A percentile compares a stretch with the other conserved stretches of the same genome.
Conservation (phyloP, 768 basidiomycete genomes). For the Kwoniella dendrophila region DNA sequence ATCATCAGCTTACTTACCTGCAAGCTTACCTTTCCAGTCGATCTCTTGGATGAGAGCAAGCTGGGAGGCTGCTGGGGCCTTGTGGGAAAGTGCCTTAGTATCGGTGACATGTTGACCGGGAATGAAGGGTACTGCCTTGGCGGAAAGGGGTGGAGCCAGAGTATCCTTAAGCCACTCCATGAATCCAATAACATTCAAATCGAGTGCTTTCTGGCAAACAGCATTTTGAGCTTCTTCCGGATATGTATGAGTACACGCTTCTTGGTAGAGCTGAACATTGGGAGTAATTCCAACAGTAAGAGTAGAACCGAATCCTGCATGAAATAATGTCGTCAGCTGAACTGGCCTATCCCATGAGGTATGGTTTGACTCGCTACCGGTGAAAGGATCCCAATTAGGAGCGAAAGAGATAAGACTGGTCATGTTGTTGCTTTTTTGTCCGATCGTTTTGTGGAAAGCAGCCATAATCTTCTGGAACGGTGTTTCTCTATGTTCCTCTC, state of each 20-base stretch:
- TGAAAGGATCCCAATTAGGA: constrained; percentile 8
- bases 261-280: constrained; percentile 11
- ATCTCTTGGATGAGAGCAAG: too few species aligned
- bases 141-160: too few species aligned
- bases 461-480: constrained; percentile 1
- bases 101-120: too few species aligned
- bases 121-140: too few species aligned
- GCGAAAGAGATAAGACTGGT: neutral
- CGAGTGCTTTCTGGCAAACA: constrained; percentile 25
- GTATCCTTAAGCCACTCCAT: constrained; percentile 25
- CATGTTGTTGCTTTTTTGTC: constrained; percentile 4
- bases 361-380: constrained; percentile 5
- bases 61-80: too few species aligned
- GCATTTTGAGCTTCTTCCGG: constrained; percentile 19
- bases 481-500: too few species aligned
- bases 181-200: constrained; percentile 24
- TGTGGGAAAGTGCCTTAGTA: too few species aligned
- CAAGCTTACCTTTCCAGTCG: too few species aligned
- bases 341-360: neutral
- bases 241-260: constrained; percentile 2
- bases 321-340: neutral
- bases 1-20: too few species aligned
- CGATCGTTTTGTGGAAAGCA: constrained; percentile 6
- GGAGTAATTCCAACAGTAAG: constrained; percentile 8
- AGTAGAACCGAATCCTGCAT: constrained; percentile 14